Evolutionary conservation across 495 filamentous ascomycete genomes (phyloP).

Genomic region (Xanthoparmelia taractica): DNA sequence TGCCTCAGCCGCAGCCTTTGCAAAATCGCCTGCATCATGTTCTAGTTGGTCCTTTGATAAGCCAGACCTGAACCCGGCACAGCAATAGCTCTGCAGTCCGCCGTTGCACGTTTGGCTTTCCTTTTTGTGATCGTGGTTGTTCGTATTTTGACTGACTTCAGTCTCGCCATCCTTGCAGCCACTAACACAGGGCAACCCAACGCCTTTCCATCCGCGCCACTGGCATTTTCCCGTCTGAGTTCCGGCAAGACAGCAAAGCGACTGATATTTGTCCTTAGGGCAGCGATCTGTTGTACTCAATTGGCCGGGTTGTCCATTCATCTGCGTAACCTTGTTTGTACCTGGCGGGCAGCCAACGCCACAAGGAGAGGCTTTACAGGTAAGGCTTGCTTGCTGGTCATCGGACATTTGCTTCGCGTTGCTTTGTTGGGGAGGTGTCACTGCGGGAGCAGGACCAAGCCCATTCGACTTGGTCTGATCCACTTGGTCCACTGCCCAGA

Average conservation of each 20-base stretch:
- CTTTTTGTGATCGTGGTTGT: slow-evolving; percentile 21
- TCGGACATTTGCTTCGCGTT: slow-evolving; percentile 22
- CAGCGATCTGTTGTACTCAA: slow-evolving; percentile 21
- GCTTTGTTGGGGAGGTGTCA: slow-evolving; percentile 19
- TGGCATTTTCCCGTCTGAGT: slow-evolving; percentile 26
- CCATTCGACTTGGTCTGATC: slow-evolving; percentile 17
- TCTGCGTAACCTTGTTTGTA: slow-evolving; percentile 23
- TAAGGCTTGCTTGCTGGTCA: slow-evolving; percentile 18
- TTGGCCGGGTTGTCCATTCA: slow-evolving; percentile 27
- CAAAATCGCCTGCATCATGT: slow-evolving; percentile 22
- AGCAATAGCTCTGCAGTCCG: slow-evolving; percentile 28
- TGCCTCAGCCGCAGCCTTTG: slow-evolving; percentile 24
- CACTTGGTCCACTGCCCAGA: slow-evolving; percentile 35
- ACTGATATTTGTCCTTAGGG: slow-evolving; percentile 20
- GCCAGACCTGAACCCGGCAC: slow-evolving; percentile 25
- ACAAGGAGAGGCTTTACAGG: slow-evolving; percentile 22
- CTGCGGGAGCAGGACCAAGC: slow-evolving; percentile 14
- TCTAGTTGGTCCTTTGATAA: slow-evolving; percentile 16
- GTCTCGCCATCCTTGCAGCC: slow-evolving; percentile 28
- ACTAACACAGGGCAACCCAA: slow-evolving; percentile 23
- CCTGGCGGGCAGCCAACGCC: slow-evolving; percentile 20
- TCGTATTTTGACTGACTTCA: slow-evolving; percentile 23
- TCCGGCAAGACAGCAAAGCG: slow-evolving; percentile 25
- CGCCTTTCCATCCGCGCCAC: slow-evolving; percentile 24
- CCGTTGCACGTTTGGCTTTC: slow-evolving; percentile 25